A percentile compares a stretch with the other conserved stretches of the same genome.
phyloP scores from a whole-genome alignment of 2,329 filamentous ascomycete species.

The Xylariomycetidae sp. region DNA sequence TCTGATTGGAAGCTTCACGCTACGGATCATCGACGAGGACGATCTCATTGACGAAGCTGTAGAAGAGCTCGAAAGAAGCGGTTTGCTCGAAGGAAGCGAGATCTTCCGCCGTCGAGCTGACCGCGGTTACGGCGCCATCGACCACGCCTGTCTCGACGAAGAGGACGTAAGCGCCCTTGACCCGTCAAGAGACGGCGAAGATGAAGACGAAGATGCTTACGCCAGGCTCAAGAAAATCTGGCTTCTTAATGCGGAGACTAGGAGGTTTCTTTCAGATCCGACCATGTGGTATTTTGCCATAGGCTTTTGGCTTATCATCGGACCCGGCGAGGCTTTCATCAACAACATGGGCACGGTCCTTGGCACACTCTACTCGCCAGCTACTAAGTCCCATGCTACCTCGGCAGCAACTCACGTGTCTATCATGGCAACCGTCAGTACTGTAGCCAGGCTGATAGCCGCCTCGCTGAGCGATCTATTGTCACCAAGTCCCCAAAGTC shows the following conservation, averaged over 20 bases:
- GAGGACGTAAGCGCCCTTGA: constrained; percentile 37
- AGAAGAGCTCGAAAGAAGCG: constrained; percentile 85
- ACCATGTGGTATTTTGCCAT: constrained; percentile 95
- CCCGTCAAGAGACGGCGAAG: constrained; percentile 27
- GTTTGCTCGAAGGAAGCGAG: constrained; percentile 68
- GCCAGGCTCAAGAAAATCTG: constrained; percentile 73
- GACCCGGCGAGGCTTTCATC: constrained; percentile 95
- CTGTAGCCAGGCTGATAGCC: constrained; percentile 80
- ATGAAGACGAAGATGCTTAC: constrained; percentile 35
- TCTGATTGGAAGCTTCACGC: constrained; percentile 63
- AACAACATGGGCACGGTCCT: constrained; percentile 96
- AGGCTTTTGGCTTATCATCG: constrained; percentile 88
- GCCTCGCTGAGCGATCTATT: constrained; percentile 85
- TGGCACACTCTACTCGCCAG: constrained; percentile 67
- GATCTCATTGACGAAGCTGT: constrained; percentile 86
- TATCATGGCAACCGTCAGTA: constrained; percentile 85
- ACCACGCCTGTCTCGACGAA: constrained; percentile 25
- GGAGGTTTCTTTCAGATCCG: constrained; percentile 73
- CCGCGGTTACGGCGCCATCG: constrained; percentile 58
- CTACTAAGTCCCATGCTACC: constrained; percentile 39
- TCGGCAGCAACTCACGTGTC: constrained; percentile 84
- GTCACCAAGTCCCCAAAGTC: constrained; percentile 60
- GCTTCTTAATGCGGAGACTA: constrained; percentile 87
- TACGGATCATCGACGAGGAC: constrained; percentile 77
- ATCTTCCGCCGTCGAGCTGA: constrained; percentile 58